A percentile compares a stretch with the other conserved stretches of the same genome.
Conservation (phyloP, 2,329 filamentous ascomycete species). For the Plenodomus biglobosus region DNA sequence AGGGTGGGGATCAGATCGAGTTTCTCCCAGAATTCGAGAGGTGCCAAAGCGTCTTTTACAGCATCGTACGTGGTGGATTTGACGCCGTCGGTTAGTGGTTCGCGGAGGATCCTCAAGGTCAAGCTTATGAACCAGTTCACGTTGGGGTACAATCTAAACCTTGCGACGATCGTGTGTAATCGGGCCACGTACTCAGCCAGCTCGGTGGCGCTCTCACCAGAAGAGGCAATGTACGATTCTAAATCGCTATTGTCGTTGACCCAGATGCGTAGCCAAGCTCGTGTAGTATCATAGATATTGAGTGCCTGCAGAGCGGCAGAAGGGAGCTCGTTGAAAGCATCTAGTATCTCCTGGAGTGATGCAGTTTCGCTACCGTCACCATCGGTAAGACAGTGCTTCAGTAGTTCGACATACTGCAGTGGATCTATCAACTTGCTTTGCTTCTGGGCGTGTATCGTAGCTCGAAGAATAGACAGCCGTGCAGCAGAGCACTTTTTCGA, state of each 20-base stretch:
- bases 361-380: conserved; percentile 11
- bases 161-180: conserved; percentile 25
- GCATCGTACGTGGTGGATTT: conserved; percentile 14
- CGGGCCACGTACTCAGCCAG: conserved; percentile 22
- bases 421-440: conserved; percentile 21
- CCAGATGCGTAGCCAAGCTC: conserved; percentile 25
- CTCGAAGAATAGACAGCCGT: conserved; percentile 30
- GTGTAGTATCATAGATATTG: conserved; percentile 16
- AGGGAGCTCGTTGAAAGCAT: conserved; percentile 34
- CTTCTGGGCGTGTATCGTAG: conserved; percentile 27
- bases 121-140: conserved; percentile 25
- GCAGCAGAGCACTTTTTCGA: conserved; percentile 23
- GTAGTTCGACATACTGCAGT: conserved; percentile 25
- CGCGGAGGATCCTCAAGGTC: conserved; percentile 23
- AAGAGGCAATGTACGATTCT: conserved; percentile 17
- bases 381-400: conserved; percentile 21
- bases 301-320: conserved; percentile 17
- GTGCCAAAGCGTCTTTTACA: conserved; percentile 16
- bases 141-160: conserved; percentile 27
- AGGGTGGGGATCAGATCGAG: conserved; percentile 21
- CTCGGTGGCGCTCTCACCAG: conserved; percentile 7
- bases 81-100: conserved; percentile 11
- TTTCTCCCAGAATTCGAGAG: conserved; percentile 22
- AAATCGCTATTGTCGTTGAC: conserved; percentile 23
- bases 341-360: conserved; percentile 21